Evolutionary conservation across 2,329 filamentous ascomycete genomes (phyloP), one percentile per base, ranked within the genome.

Genomic region (Coniochaeta ligniaria): DNA sequence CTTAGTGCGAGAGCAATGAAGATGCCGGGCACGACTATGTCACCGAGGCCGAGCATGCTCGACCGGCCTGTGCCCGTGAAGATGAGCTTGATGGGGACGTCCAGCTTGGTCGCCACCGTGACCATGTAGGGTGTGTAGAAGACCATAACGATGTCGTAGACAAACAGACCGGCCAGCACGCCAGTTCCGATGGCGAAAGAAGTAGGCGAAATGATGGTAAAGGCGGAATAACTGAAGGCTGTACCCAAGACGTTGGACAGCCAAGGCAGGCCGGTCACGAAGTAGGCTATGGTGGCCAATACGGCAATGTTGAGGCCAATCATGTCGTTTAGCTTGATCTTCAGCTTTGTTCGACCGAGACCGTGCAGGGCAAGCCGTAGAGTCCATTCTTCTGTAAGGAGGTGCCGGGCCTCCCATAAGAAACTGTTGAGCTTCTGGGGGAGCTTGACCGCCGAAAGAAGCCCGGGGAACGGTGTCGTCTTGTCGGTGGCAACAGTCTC

Each of bases 71-170:
- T 87, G 1, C 79, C 76, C 24, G 79, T 73, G 64, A 96, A 96
- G 6, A 95, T 82, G 8, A 99, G 83, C 72, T 97, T 98, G 72
- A 97, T 95, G 0, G 94, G 95, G 0, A 94, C 90, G 66, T 99
- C 94, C 28, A 99, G 79, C 45, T 88, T 89, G 8, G 89, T 96
- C 14, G 94, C 95, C 9, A 99, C 91, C 0, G 89, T 91, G 7
- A 93, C 80, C 91, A 95, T 95, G 71, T 91, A 87, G 0, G 91
- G 91, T 77, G 90, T 93, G 71, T 89, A 95, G 71, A 95, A 95
- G 6, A 95, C 91, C 80, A 94, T 92, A 73, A 95, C 87, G 57
- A 99, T 94, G 71, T 99, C 94, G 70, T 99, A 99, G 69, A 96
- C 85, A 77, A 98, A 98, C 1, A 98, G 79, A 0, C 89, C 91